phyloP scores from a whole-genome alignment of 768 basidiomycete genomes.

The Lactarius indigo region DNA sequence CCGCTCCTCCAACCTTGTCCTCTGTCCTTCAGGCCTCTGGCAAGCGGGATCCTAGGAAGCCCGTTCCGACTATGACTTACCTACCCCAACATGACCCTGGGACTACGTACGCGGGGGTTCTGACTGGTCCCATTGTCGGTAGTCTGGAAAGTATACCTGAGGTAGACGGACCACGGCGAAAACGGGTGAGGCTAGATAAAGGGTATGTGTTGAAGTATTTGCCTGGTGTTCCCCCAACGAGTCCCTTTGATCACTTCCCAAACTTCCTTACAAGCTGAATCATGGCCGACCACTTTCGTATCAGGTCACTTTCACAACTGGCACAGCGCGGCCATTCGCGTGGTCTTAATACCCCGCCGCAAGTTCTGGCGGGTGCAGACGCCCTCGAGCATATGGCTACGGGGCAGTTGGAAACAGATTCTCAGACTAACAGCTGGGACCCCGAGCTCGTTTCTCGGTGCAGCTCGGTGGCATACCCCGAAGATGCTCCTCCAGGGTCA shows the following conservation, averaged over 20 bases:
- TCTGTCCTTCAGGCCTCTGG: conserved; percentile 62
- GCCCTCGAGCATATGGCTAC: conserved; percentile 40
- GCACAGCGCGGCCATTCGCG: conserved; percentile 73
- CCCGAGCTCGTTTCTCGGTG: conserved; percentile 62
- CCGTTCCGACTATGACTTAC: conserved; percentile 66
- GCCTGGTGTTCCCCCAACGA: not conserved
- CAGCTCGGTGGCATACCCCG: conserved; percentile 36
- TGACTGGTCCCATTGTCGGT: conserved; percentile 52
- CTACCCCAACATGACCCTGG: conserved; percentile 82
- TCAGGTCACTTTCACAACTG: conserved; percentile 58
- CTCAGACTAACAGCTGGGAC: conserved; percentile 52
- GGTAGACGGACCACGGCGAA: conserved; percentile 62
- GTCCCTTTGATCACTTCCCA: conserved; percentile 8
- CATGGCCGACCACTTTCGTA: conserved; percentile 13
- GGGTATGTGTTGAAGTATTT: conserved; percentile 46
- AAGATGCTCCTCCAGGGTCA: conserved; percentile 25
- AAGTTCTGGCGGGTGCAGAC: conserved; percentile 40
- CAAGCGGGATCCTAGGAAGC: conserved; percentile 81
- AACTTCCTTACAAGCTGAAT: conserved; percentile 1
- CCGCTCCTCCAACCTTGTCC: conserved; percentile 75
- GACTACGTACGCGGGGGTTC: conserved; percentile 79
- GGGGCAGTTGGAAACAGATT: conserved; percentile 49
- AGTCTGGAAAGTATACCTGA: conserved; percentile 45
- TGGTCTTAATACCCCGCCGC: conserved; percentile 48
- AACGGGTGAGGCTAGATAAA: conserved; percentile 71